Evolutionary conservation across 495 filamentous ascomycete species (phyloP).

Genomic region (Aspergillus mulundensis): DNA sequence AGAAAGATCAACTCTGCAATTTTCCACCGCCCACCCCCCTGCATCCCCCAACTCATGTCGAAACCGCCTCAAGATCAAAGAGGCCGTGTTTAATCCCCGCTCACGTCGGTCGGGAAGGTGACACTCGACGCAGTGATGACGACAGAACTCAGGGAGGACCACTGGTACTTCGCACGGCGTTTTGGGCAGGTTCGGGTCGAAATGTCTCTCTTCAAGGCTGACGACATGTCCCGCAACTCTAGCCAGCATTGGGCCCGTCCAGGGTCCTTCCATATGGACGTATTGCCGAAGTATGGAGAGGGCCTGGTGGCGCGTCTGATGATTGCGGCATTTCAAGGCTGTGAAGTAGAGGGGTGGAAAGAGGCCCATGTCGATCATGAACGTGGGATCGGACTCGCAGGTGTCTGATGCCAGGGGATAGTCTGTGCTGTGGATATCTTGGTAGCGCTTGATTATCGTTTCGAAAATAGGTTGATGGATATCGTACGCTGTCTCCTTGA

Average conservation of each 20-base stretch:
- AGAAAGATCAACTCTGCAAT: neutral
- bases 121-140: neutral
- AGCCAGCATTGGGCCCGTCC: neutral
- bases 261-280: neutral
- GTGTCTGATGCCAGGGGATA: neutral
- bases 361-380: neutral
- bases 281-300: neutral
- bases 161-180: neutral
- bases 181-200: neutral
- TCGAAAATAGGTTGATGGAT: neutral
- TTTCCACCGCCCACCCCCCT: neutral
- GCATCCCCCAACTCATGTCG: neutral
- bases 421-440: neutral
- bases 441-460: neutral
- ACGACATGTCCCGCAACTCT: neutral
- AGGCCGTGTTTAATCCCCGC: neutral
- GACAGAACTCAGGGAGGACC: neutral
- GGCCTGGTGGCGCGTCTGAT: neutral
- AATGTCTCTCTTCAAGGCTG: neutral
- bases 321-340: neutral
- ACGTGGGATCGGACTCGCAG: neutral
- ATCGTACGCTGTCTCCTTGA: slow-evolving; percentile 3
- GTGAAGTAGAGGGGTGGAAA: slow-evolving; percentile 1
- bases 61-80: neutral
- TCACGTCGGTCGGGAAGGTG: neutral